These are phyloP conservation scores for Podila horticola DNA, from an alignment of 192 early-diverging fungal species.

Conservation along the genomic window DNA sequence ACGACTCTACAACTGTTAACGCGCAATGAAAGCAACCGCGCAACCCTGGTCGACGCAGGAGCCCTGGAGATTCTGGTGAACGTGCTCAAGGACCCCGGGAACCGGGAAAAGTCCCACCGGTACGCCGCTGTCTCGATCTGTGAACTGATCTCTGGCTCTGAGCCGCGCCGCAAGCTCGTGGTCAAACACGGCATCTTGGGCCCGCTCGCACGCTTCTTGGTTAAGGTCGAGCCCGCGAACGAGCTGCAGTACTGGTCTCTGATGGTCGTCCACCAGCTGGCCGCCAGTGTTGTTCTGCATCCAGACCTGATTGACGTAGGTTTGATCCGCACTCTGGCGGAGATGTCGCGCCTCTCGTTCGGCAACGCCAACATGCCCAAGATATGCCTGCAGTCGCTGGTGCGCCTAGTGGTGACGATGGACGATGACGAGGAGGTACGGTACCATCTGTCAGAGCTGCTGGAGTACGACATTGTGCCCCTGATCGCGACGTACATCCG, in stretches of 20 bases:
- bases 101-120: conserved; percentile 65
- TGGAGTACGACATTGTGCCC: conserved; percentile 73
- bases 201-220: conserved; percentile 66
- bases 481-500: conserved; percentile 74
- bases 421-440: conserved; percentile 57
- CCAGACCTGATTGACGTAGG: conserved; percentile 33
- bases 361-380: conserved; percentile 88
- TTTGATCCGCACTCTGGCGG: conserved; percentile 67
- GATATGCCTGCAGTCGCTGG: conserved; percentile 80
- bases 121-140: conserved; percentile 78
- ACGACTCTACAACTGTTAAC: conserved; percentile 75
- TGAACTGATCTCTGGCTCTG: conserved; percentile 70
- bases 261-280: conserved; percentile 80
- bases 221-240: conserved; percentile 66
- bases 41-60: conserved; percentile 65
- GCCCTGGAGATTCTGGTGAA: conserved; percentile 67
- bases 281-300: conserved; percentile 49
- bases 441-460: conserved; percentile 61
- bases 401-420: conserved; percentile 71
- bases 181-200: conserved; percentile 70
- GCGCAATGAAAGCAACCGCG: conserved; percentile 67
- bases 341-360: conserved; percentile 79
- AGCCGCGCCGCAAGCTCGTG: conserved; percentile 66
- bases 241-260: conserved; percentile 86
- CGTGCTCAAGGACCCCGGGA: conserved; percentile 60